Base-by-base conservation (phyloP, 768 basidiomycete species). In the Mycena maculata region DNA sequence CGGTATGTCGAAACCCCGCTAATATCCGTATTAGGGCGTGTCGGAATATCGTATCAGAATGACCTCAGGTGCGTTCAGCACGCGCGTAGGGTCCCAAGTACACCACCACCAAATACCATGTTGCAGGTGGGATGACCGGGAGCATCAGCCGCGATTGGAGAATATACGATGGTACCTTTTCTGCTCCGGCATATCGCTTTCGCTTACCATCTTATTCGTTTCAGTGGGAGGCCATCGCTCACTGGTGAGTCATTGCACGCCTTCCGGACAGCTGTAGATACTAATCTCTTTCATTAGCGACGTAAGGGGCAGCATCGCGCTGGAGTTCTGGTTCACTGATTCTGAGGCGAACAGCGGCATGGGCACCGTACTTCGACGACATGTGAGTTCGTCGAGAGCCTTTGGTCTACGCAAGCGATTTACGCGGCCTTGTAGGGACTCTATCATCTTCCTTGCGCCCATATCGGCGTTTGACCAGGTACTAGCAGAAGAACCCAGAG, bases 401-500 rank as follows among this genome's bases (percentile, higher is more conserved):
- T 13, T 36, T 36, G 33, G 6, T 36, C 33, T 36, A 13, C 13
- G 33, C 33, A 6, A 6, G 33, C 33, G 33, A 36, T 36, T 36
- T 13, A 36, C 33, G 13, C 33, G 8, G 33, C 33, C 33, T 36
- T 36, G 13, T 20, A 88, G 90, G 84, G 85, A 90, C 63, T 87
- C 87, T 28, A 90, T 92, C 73, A 89, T 92, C 66, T 91, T 92
- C 75, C 76, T 92, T 53, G 89, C 88, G 25, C 90, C 90, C 22
- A 86, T 92, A 69, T 90, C 88, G 77, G 88, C 81, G 56, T 92
- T 92, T 76, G 90, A 92, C 74, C 90, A 92, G 73, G 86, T 85
- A 22, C 83, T 92, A 20, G 86, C 83, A 55, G 91, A 92, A 77
- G 91, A 91, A 70, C 81, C 84, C 13, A 81, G 77, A 30, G 84